Base-by-base conservation (phyloP, 2,329 filamentous ascomycete genomes). In the Lasiodiplodia theobromae region DNA sequence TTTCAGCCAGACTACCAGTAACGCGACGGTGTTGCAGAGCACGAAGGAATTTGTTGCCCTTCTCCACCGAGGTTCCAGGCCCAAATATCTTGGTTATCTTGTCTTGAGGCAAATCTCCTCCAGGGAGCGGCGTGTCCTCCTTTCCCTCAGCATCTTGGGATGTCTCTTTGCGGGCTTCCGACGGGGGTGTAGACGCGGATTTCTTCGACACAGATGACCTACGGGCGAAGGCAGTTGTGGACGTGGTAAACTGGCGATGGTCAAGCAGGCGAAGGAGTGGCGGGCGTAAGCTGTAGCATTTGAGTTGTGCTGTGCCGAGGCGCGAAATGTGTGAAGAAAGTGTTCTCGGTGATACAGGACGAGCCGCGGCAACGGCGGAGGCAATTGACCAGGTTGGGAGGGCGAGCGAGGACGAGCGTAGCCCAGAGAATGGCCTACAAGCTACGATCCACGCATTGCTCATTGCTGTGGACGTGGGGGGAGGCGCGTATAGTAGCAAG, bases 21-120 rank as follows among this genome's bases (percentile, higher is more conserved):
- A 77, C 78, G 44, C 80, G 75, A 8, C 80, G 78, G 69, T 78
- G 76, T 60, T 81, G 80, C 14, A 81, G 71, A 65, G 79, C 78
- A 12, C 77, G 77, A 16, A 81, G 72, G 37, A 81, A 72, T 60
- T 75, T 71, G 69, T 80, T 81, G 69, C 77, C 79, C 10, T 77
- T 73, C 2, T 69, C 68, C 0, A 71, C 64, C 0, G 78, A 73
- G 3, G 80, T 57, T 3, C 70, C 69, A 1, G 71, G 56, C 14
- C 78, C 77, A 64, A 81, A 81, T 21, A 81, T 68, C 2, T 58
- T 44, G 5, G 28, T 25, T 31, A 71, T 54, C 47, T 70, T n/a
- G 16, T 47, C 52, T 7, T 37, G 28, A 2, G 53, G 62, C 25
- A 71, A 60, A 25, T 69, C 52, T 51, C 68, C 67, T 10, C n/a